Evolutionary conservation across 176 grass and related monocot genomes (phyloP), one percentile per base, ranked within the genome.

Genomic region (Oryza officinalis): DNA sequence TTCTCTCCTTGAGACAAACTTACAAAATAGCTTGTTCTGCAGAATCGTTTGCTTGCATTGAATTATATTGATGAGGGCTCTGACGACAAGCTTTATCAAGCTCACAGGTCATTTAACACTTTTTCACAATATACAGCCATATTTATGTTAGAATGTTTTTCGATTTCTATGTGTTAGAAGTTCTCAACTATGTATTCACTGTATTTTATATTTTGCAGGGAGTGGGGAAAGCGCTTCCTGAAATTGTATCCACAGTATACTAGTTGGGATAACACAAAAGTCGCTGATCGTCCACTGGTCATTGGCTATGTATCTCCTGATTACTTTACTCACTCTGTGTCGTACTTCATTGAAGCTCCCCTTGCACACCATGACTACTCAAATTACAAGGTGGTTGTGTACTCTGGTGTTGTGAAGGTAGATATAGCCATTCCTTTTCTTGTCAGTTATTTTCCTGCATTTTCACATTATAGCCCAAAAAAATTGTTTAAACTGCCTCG

Each of bases 301-400:
- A 87, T 99, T 23, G 97, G 97, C 73, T 99, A 99, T 81, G 78
- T 96, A 9, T 99, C 97, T 31, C 97, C 97, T 69, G 97, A 99
- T 89, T 99, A 96, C 80, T 99, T 99, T 87, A 99, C 97, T 54
- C 97, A 99, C 71, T 99, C 97, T 20, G 97, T 99, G 28, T 99
- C 97, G 1, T 99, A 99, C 86, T 99, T 99, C 84, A 92, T 99
- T 84, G 97, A 99, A 87, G 97, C 97, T 13, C 97, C 97, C 31
- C 89, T 99, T 80, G 78, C 89, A 71, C 82, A 90, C 76, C 93
- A 99, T 84, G 93, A 99, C 47, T 92, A 92, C 82, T 79, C 80
- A 83, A 91, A 87, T 68, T 99, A 70, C 85, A 99, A 94, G 80
- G 89, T 99, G 75, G 80, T 99, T 81, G 91, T 99, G 32, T 99